Evolutionary conservation across 305 asterid genomes (phyloP).

Genomic region (Plantago coronopus): DNA sequence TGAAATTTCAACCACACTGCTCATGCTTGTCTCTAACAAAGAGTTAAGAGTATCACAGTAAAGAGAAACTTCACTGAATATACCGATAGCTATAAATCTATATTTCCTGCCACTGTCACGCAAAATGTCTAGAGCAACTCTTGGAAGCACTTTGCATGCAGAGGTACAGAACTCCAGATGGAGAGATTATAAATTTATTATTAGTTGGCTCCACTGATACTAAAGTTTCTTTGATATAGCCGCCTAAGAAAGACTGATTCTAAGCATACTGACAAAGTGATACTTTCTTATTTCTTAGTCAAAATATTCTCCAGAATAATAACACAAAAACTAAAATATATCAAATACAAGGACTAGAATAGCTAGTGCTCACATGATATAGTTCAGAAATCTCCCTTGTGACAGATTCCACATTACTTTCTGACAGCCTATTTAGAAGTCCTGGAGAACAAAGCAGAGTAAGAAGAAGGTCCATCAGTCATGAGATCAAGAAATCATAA

Average conservation of each 20-base stretch:
- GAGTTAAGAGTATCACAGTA: constrained; percentile 3
- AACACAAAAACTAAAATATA: constrained; percentile 11
- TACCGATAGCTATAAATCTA: neutral
- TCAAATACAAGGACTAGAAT: constrained; percentile 7
- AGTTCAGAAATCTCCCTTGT: constrained; percentile 61
- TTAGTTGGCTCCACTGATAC: neutral
- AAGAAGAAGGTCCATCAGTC: neutral
- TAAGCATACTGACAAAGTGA: constrained; percentile 1
- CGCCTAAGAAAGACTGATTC: no score
- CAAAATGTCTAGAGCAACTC: constrained; percentile 1
- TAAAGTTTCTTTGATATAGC: no score
- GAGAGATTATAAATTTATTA: neutral
- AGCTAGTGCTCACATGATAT: constrained; percentile 41
- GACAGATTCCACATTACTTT: constrained; percentile 75
- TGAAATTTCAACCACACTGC: constrained; percentile 13
- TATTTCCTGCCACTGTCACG: constrained; percentile 5
- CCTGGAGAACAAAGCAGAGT: constrained; percentile 40
- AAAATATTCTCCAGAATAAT: neutral
- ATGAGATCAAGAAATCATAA: constrained; percentile 10
- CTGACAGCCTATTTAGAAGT: constrained; percentile 75
- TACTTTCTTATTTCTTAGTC: constrained; percentile 7
- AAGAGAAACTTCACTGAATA: neutral
- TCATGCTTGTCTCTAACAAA: neutral
- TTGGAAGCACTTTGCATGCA: constrained; percentile 1
- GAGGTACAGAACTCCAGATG: neutral